Percentiles rank a stretch among this genome's conserved stretches.
phyloP scores from a whole-genome alignment of 202 grass and related monocot genomes.

The Zizania palustris region DNA sequence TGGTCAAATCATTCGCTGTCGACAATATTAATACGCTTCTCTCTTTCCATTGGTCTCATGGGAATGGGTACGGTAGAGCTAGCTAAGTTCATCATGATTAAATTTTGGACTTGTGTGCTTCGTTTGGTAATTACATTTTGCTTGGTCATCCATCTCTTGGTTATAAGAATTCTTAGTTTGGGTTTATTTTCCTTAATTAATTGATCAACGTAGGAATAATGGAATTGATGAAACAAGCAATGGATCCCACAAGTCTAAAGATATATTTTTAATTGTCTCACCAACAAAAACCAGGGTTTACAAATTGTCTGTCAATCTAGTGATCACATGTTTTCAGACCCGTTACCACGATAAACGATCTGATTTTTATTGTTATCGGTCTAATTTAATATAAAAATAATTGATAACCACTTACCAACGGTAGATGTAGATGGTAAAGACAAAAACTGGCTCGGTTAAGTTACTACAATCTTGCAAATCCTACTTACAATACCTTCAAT shows the following conservation, averaged over 20 bases:
- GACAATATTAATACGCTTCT: conserved; percentile 5
- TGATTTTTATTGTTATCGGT: too few species aligned
- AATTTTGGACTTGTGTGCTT: conserved; percentile 39
- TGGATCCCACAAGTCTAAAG: not conserved
- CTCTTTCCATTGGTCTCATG: conserved; percentile 36
- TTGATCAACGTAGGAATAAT: conserved; percentile 25
- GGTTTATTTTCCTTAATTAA: not conserved
- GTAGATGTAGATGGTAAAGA: too few species aligned
- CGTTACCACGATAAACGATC: too few species aligned
- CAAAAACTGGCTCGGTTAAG: too few species aligned
- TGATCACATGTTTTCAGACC: too few species aligned
- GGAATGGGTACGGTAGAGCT: conserved; percentile 38
- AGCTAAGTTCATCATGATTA: not conserved
- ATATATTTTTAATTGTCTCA: not conserved
- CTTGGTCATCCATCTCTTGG: not conserved
- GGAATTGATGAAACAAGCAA: conserved; percentile 4
- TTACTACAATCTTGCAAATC: too few species aligned
- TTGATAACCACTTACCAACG: too few species aligned
- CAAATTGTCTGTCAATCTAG: too few species aligned
- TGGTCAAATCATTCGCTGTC: conserved; percentile 47
- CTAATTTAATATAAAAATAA: too few species aligned
- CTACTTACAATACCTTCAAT: too few species aligned
- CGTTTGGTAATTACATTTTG: conserved; percentile 15
- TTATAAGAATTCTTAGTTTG: not conserved
- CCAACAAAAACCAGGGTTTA: not conserved